A percentile compares a stretch with the other conserved stretches of the same genome.
Conservation (phyloP, 2,329 filamentous ascomycete species). For the Diaporthe longicolla region DNA sequence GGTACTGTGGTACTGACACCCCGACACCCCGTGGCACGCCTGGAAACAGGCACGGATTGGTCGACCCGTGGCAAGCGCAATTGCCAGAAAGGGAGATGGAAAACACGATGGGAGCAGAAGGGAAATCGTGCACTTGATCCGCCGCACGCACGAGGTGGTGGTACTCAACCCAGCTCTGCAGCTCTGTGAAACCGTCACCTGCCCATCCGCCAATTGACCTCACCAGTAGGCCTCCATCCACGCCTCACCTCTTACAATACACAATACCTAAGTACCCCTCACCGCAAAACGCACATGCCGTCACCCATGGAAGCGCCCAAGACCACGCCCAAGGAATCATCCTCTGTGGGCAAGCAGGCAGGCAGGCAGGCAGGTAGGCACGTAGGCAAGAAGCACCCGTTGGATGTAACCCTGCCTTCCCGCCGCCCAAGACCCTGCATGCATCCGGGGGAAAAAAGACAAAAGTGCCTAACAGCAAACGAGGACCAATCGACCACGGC, state of each 20-base stretch:
- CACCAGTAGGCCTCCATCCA: neutral
- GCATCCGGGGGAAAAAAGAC: neutral
- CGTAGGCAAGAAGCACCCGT: conserved; percentile 7
- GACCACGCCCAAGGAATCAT: neutral
- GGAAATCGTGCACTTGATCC: too few relatives aligned
- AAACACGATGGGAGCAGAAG: too few relatives aligned
- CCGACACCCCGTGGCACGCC: too few relatives aligned
- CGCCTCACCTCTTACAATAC: neutral
- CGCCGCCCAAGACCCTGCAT: conserved; percentile 17
- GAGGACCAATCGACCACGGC: conserved; percentile 9
- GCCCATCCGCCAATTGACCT: neutral
- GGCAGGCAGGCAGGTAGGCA: too few relatives aligned
- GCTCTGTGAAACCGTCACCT: conserved; percentile 1
- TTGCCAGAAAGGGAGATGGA: neutral
- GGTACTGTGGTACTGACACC: too few relatives aligned
- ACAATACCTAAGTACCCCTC: neutral
- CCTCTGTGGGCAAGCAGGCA: neutral
- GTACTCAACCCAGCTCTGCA: neutral
- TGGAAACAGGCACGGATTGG: too few relatives aligned
- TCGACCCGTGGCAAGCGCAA: too few relatives aligned
- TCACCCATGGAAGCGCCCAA: neutral
- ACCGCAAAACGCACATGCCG: neutral
- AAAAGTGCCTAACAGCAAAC: conserved; percentile 6
- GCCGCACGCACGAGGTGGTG: neutral
- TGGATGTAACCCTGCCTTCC: conserved; percentile 11